Conservation (phyloP, 257 asterid species). For the Scutellaria baicalensis region DNA sequence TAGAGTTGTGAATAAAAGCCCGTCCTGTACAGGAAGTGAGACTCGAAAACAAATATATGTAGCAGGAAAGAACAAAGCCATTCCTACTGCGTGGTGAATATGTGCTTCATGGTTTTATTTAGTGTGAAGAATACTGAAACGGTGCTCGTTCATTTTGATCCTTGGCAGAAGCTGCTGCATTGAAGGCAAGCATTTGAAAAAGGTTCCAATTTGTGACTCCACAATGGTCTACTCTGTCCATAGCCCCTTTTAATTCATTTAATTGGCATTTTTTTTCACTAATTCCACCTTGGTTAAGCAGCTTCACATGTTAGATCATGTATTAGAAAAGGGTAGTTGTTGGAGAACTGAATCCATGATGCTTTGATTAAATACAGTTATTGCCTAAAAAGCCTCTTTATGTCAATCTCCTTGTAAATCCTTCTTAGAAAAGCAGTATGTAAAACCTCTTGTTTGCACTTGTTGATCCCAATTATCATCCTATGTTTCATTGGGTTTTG, state of each 20-base stretch:
- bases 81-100: background rate
- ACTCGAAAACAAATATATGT: background rate
- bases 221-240: background rate
- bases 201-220: background rate
- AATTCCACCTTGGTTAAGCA: background rate
- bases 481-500: background rate
- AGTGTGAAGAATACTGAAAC: background rate
- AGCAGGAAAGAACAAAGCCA: background rate
- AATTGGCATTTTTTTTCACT: background rate
- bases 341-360: background rate
- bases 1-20: background rate
- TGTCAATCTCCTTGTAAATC: constrained; percentile 11
- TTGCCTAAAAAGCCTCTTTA: background rate
- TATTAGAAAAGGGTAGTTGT: background rate
- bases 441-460: background rate
- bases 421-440: background rate
- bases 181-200: background rate
- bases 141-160: background rate
- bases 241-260: background rate
- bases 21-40: background rate
- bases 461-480: background rate
- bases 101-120: background rate
- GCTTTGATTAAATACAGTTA: background rate
- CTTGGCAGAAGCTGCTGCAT: background rate
- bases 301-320: background rate